phyloP scores from a whole-genome alignment of 208 protist species.

The Wallacemonas rigidus region DNA sequence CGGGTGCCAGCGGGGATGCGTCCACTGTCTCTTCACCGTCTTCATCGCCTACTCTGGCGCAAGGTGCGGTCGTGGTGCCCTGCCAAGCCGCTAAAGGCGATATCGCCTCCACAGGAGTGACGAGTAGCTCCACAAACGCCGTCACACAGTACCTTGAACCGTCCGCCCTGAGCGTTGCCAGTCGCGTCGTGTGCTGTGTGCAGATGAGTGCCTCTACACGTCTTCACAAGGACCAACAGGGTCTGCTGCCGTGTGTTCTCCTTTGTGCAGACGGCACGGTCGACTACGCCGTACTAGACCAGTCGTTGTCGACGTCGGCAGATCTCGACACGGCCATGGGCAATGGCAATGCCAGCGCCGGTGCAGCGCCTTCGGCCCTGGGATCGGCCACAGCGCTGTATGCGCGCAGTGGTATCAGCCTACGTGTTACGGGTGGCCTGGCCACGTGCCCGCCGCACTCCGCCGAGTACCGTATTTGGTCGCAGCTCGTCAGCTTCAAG shows the following conservation, averaged over 20 bases:
- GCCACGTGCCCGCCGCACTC: constrained; percentile 27
- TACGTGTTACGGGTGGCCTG: constrained; percentile 54
- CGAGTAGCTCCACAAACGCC: neutral
- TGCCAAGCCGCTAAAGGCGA: constrained; percentile 17
- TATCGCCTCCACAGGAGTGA: neutral
- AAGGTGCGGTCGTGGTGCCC: constrained; percentile 26
- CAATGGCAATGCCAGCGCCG: neutral
- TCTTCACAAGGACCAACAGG: constrained; percentile 16
- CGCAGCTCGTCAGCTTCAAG: constrained; percentile 60
- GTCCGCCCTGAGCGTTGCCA: constrained; percentile 44
- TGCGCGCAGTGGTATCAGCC: constrained; percentile 18
- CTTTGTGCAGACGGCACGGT: constrained; percentile 56
- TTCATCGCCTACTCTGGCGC: neutral
- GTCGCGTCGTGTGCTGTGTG: constrained; percentile 44
- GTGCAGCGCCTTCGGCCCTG: too few species aligned
- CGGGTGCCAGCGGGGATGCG: neutral
- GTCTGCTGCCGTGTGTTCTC: constrained; percentile 35
- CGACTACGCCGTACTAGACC: constrained; percentile 61
- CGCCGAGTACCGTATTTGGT: constrained; percentile 40
- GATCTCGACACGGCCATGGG: constrained; percentile 7
- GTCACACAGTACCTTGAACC: constrained; percentile 7
- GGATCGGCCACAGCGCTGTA: neutral
- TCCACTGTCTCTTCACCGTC: neutral
- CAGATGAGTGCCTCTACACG: constrained; percentile 30
- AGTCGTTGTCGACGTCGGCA: neutral